Evolutionary conservation across 192 early-diverging fungal genomes (phyloP), one percentile per base, ranked within the genome.

Genomic region (Coemansia sp.): DNA sequence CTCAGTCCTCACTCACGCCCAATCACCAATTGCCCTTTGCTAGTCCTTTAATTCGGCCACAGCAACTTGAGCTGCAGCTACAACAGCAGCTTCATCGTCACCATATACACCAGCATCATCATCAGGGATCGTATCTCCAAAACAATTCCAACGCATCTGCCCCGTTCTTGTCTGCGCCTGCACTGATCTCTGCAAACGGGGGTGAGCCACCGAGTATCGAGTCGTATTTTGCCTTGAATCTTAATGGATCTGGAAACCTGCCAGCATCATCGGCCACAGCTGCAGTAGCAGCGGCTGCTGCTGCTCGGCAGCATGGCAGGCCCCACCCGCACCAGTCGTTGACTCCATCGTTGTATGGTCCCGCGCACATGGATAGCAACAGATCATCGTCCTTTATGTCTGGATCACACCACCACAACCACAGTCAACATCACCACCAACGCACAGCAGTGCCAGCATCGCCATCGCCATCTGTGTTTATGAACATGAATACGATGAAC

Each of bases 91-190:
- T 59, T 16, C 57, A 41, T 17, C 57, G 39, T 9, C 4, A 13
- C 39, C 57, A 59, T 40, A 19, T 54, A 22, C 51, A 54, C 17
- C 8, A 32, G 32, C 32, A 32, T 48, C 12, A 48, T 14, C 46
- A 59, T 9, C 38, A 16, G 12, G 57, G 57, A 7, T 41, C 57
- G 16, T 59, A 39, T 40, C 38, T 59, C n/a, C 57, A 59, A 41
- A 59, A 19, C 39, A 19, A 17, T n/a, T 32, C 32, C 32, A 41
- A 13, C 1, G 7, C 63, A 4, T 64, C 72, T 17, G 57, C 69
- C 25, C 68, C 75, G 14, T 83, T 83, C 25, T 40, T 83, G 46
- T 83, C 80, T 0, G 80, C 80, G 19, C 80, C 80, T 0, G 80
- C 80, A 10, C 72, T 83, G 16, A 71, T 77, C 12, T 75, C 72